phyloP scores from a whole-genome alignment of 106 monocot species.

The Hemerocallis citrina region DNA sequence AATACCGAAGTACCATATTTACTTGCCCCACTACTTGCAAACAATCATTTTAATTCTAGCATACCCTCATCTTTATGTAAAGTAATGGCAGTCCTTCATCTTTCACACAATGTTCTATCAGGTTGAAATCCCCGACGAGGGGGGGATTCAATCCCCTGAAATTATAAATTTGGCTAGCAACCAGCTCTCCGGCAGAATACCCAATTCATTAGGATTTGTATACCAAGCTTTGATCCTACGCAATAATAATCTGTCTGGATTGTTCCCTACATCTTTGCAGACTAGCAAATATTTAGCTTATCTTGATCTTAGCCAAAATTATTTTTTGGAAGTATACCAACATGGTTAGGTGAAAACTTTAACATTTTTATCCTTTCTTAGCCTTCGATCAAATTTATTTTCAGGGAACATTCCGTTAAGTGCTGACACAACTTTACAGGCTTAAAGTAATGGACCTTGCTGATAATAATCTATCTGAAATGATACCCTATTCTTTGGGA shows the following conservation, averaged over 20 bases:
- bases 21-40: too few species aligned
- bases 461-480: not conserved
- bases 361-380: not conserved
- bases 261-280: conserved; percentile 1
- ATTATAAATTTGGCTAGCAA: too few species aligned
- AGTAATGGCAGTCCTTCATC: too few species aligned
- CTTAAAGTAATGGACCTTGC: conserved; percentile 7
- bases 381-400: conserved; percentile 5
- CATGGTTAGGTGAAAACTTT: conserved; percentile 6
- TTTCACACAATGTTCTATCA: too few species aligned
- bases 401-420: not conserved
- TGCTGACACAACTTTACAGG: not conserved
- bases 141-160: too few species aligned
- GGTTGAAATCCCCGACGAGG: too few species aligned
- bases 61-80: too few species aligned
- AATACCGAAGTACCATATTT: too few species aligned
- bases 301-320: conserved; percentile 12
- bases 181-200: too few species aligned
- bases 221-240: not conserved
- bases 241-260: not conserved
- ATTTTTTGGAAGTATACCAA: not conserved
- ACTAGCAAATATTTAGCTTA: not conserved
- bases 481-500: not conserved
- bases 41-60: too few species aligned
- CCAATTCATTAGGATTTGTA: too few species aligned